Evolutionary conservation across 257 asterid genomes (phyloP).

Genomic region (Fraxinus anomala): DNA sequence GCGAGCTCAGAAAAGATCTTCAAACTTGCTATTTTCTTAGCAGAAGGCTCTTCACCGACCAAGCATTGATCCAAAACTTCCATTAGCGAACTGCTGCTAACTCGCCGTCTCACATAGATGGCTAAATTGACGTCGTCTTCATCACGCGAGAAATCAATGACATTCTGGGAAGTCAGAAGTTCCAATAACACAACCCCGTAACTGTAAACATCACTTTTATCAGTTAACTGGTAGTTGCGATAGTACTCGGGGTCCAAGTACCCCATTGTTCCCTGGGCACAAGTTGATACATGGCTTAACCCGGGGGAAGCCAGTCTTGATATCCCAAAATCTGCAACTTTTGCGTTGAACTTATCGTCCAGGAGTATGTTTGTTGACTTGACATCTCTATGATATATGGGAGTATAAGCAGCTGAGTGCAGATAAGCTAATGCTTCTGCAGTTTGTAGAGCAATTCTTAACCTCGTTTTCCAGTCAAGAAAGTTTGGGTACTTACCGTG

Average conservation of each 20-base stretch:
- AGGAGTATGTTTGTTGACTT: constrained; percentile 50
- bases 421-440: constrained; percentile 50
- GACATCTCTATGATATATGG: constrained; percentile 51
- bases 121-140: constrained; percentile 40
- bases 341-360: constrained; percentile 37
- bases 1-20: constrained; percentile 35
- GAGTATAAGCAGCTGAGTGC: constrained; percentile 49
- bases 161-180: constrained; percentile 45
- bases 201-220: constrained; percentile 52
- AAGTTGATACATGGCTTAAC: constrained; percentile 45
- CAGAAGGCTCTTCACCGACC: constrained; percentile 33
- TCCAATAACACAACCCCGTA: constrained; percentile 49
- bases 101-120: constrained; percentile 33
- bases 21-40: constrained; percentile 13
- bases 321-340: constrained; percentile 49
- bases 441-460: constrained; percentile 44
- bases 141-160: constrained; percentile 36
- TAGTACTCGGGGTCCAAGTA: constrained; percentile 50
- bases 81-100: constrained; percentile 27
- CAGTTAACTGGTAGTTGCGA: constrained; percentile 41
- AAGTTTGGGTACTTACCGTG: constrained; percentile 33
- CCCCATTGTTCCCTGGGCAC: constrained; percentile 53
- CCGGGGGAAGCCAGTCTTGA: constrained; percentile 48
- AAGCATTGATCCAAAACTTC: constrained; percentile 41
- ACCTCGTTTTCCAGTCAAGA: constrained; percentile 42